Conservation (phyloP, 1,284 basidiomycete genomes). For the Moesziomyces globuligerus region DNA sequence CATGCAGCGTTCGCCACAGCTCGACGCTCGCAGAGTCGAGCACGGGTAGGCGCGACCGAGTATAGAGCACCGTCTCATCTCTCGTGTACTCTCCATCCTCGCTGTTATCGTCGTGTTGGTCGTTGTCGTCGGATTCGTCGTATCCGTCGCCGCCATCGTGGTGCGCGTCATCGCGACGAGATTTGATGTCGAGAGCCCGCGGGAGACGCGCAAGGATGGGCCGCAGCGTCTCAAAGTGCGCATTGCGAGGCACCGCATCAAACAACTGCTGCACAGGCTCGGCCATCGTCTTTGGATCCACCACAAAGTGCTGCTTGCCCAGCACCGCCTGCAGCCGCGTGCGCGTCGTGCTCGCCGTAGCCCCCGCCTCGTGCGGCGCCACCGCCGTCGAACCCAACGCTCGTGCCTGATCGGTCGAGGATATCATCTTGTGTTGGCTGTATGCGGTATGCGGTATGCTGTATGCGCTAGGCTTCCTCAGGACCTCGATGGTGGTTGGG, state of each 20-base stretch:
- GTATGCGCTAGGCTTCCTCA: too few relatives aligned
- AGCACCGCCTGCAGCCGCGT: conserved; percentile 23
- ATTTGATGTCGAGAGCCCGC: conserved; percentile 7
- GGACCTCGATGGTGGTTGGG: too few relatives aligned
- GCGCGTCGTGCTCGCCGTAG: conserved; percentile 12
- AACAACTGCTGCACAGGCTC: conserved; percentile 34
- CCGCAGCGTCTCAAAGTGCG: conserved; percentile 36
- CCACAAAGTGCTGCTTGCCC: conserved; percentile 36
- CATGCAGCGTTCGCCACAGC: conserved; percentile 53
- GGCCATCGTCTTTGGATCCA: conserved; percentile 20
- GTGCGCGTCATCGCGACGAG: too few relatives aligned
- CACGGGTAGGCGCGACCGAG: conserved; percentile 42
- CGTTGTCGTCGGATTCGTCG: conserved; percentile 5
- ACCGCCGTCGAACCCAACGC: conserved; percentile 6
- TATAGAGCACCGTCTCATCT: conserved; percentile 38
- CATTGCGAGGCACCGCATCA: conserved; percentile 49
- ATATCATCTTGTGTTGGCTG: neutral
- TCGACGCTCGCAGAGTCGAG: conserved; percentile 38
- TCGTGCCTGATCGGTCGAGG: neutral
- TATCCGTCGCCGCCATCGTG: too few relatives aligned
- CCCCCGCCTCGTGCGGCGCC: conserved; percentile 2
- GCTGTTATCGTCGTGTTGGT: conserved; percentile 2
- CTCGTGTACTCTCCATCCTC: neutral
- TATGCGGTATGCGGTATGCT: too few relatives aligned
- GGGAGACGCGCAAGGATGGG: conserved; percentile 55